Evolutionary conservation across 2,329 filamentous ascomycete genomes (phyloP).

Genomic region (Pyricularia pennisetigena): DNA sequence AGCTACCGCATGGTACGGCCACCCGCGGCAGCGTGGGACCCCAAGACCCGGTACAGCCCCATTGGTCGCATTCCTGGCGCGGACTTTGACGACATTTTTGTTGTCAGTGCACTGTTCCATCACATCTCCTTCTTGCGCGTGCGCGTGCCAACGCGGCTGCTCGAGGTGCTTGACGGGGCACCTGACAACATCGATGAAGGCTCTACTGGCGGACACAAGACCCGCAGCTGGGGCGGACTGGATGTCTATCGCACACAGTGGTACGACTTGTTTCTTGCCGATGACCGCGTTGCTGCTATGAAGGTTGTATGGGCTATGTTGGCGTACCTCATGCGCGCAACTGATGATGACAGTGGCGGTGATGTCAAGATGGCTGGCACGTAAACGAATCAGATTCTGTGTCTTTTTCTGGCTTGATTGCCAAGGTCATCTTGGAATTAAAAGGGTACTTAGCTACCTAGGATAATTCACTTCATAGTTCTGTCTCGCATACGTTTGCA

Average conservation of each 20-base stretch:
- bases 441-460: background rate
- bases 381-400: background rate
- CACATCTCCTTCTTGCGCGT: conserved; percentile 49
- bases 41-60: conserved; percentile 45
- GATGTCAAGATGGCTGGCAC: conserved; percentile 7
- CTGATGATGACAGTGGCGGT: conserved; percentile 11
- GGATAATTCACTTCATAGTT: background rate
- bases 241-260: conserved; percentile 48
- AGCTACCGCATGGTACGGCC: conserved; percentile 53
- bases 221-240: conserved; percentile 39
- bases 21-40: conserved; percentile 49
- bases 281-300: conserved; percentile 48
- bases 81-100: conserved; percentile 50
- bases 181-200: conserved; percentile 15
- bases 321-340: conserved; percentile 47
- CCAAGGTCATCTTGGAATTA: background rate
- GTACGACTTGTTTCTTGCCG: conserved; percentile 48
- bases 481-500: background rate
- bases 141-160: conserved; percentile 42
- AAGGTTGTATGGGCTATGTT: conserved; percentile 48
- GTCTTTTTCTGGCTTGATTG: background rate
- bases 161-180: conserved; percentile 42
- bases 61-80: conserved; percentile 40
- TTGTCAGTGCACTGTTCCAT: conserved; percentile 52
- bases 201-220: conserved; percentile 15